Evolutionary conservation across 495 filamentous ascomycete species (phyloP).

Genomic region (Penicillium taxi): DNA sequence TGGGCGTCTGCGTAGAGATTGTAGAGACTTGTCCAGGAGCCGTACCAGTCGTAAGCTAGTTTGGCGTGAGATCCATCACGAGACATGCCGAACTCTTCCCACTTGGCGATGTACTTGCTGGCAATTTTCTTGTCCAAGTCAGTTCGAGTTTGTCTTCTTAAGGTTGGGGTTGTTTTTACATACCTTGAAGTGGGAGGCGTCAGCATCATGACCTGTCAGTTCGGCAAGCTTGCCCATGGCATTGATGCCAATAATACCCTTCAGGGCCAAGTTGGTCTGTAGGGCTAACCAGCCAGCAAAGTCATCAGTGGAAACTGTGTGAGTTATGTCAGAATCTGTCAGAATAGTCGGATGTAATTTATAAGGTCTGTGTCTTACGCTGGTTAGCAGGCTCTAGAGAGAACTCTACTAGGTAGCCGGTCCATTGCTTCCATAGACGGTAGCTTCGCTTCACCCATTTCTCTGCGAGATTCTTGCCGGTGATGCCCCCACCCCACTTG

Average conservation of each 20-base stretch:
- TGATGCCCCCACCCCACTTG: conserved; percentile 42
- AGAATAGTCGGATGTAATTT: not conserved
- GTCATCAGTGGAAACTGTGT: conserved; percentile 73
- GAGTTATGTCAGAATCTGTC: not conserved
- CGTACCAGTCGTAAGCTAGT: conserved; percentile 88
- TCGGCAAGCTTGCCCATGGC: conserved; percentile 83
- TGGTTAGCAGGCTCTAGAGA: conserved; percentile 80
- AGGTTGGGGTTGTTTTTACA: not conserved
- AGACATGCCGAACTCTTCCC: conserved; percentile 73
- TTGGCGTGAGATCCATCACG: conserved; percentile 80
- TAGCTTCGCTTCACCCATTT: conserved; percentile 61
- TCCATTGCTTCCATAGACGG: conserved; percentile 86
- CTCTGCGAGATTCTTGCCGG: conserved; percentile 43
- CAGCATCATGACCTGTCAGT: conserved; percentile 55
- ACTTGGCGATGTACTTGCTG: conserved; percentile 69
- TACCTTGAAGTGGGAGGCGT: conserved; percentile 60
- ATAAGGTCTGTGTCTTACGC: conserved; percentile 33
- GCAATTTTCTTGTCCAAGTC: conserved; percentile 48
- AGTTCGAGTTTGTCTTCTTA: not conserved
- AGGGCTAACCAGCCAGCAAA: conserved; percentile 91
- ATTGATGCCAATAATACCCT: conserved; percentile 89
- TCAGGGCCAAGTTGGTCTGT: conserved; percentile 88
- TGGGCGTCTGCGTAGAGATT: conserved; percentile 80
- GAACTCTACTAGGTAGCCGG: conserved; percentile 80
- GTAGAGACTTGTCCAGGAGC: conserved; percentile 92